phyloP scores from a whole-genome alignment of 2,329 filamentous ascomycete species.

The Neopestalotiopsis rosae region DNA sequence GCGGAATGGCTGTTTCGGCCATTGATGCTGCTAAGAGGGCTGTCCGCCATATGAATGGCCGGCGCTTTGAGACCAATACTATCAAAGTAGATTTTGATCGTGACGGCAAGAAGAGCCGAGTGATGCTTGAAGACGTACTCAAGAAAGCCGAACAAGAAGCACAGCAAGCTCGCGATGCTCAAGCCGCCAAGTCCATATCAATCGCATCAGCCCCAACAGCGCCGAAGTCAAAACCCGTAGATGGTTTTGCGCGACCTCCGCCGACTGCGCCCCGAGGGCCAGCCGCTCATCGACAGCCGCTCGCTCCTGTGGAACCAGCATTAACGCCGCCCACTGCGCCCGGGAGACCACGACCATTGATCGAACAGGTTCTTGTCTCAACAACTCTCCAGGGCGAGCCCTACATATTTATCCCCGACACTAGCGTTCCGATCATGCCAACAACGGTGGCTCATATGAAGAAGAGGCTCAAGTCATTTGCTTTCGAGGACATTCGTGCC shows the following conservation, averaged over 20 bases:
- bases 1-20: constrained; percentile 66
- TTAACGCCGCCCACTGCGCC: constrained; percentile 40
- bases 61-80: constrained; percentile 77
- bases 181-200: constrained; percentile 28
- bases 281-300: constrained; percentile 57
- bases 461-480: constrained; percentile 83
- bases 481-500: constrained; percentile 80
- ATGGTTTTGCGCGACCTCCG: constrained; percentile 67
- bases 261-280: constrained; percentile 89
- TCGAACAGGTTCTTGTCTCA: constrained; percentile 71
- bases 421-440: constrained; percentile 83
- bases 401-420: constrained; percentile 88
- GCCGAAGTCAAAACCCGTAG: constrained; percentile 37
- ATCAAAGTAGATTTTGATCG: constrained; percentile 89
- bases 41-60: constrained; percentile 76
- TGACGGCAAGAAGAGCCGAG: constrained; percentile 81
- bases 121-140: constrained; percentile 77
- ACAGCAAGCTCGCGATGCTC: constrained; percentile 37
- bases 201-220: constrained; percentile 31
- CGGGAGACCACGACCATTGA: constrained; percentile 54
- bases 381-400: constrained; percentile 77
- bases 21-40: constrained; percentile 83
- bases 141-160: constrained; percentile 70
- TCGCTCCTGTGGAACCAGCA: constrained; percentile 37
- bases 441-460: constrained; percentile 90